Evolutionary conservation across 192 early-diverging fungal species (phyloP).

Genomic region (Coemansia sp.): DNA sequence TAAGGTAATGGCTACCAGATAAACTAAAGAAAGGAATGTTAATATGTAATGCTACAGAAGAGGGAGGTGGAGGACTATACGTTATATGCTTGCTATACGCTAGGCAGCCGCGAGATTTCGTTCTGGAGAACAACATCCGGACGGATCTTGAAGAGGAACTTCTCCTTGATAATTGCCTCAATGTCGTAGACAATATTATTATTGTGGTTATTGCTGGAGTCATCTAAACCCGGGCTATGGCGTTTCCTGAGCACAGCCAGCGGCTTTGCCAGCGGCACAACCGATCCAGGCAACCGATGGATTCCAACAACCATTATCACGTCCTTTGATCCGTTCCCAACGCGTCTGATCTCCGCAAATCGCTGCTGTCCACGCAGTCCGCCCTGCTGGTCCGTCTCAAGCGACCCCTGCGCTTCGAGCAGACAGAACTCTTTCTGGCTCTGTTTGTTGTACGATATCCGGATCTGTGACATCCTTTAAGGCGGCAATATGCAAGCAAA

Average conservation of each 20-base stretch:
- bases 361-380: slow-evolving; percentile 41
- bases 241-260: slow-evolving; percentile 40
- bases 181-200: slow-evolving; percentile 16
- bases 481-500: no score
- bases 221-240: neutral
- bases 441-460: slow-evolving; percentile 29
- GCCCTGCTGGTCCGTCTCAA: slow-evolving; percentile 41
- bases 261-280: slow-evolving; percentile 39
- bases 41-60: no score
- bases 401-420: slow-evolving; percentile 46
- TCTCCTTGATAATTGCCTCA: slow-evolving; percentile 45
- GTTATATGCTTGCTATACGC: neutral
- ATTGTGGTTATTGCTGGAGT: neutral
- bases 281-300: slow-evolving; percentile 34
- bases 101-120: slow-evolving; percentile 1
- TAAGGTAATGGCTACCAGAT: no score
- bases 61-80: no score
- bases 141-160: slow-evolving; percentile 49
- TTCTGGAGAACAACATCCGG: slow-evolving; percentile 41
- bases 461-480: slow-evolving; percentile 41
- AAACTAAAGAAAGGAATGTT: no score
- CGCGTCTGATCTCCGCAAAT: slow-evolving; percentile 43
- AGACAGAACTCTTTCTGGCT: slow-evolving; percentile 42
- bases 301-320: slow-evolving; percentile 39
- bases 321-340: slow-evolving; percentile 20